Conservation (phyloP, 1,284 basidiomycete species). For the Peniophora sp. region DNA sequence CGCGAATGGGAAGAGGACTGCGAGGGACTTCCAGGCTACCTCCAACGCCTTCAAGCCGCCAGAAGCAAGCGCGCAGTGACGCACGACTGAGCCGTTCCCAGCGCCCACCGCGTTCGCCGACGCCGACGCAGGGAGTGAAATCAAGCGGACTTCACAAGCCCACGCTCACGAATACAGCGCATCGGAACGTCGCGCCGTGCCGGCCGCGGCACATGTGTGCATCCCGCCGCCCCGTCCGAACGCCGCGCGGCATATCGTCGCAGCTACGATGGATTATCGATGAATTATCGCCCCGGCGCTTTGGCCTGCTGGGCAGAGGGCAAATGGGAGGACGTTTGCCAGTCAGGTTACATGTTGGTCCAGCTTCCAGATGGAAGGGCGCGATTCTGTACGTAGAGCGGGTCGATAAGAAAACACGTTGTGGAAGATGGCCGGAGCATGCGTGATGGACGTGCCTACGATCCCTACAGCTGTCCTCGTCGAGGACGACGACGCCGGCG, state of each 20-base stretch:
- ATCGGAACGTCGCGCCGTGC: no score
- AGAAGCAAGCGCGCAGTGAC: background rate
- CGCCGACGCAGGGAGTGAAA: background rate
- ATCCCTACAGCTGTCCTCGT: background rate
- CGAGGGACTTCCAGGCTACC: background rate
- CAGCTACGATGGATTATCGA: no score
- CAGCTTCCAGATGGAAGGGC: no score
- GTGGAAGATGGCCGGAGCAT: background rate
- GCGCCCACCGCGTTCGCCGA: background rate
- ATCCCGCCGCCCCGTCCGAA: no score
- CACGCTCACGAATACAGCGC: background rate
- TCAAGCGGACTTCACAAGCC: background rate
- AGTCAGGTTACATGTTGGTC: no score
- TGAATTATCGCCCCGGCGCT: no score
- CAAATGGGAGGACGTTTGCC: no score
- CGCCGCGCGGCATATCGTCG: no score
- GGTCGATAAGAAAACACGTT: background rate
- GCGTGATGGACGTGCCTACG: background rate
- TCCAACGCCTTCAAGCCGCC: background rate
- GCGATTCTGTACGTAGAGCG: no score
- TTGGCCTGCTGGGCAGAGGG: no score
- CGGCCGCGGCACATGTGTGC: no score
- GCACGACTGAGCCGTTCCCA: background rate
- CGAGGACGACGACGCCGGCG: background rate
- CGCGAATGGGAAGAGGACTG: background rate